Conservation (phyloP, 2,329 filamentous ascomycete species). For the Ceratocystis albifundus region DNA sequence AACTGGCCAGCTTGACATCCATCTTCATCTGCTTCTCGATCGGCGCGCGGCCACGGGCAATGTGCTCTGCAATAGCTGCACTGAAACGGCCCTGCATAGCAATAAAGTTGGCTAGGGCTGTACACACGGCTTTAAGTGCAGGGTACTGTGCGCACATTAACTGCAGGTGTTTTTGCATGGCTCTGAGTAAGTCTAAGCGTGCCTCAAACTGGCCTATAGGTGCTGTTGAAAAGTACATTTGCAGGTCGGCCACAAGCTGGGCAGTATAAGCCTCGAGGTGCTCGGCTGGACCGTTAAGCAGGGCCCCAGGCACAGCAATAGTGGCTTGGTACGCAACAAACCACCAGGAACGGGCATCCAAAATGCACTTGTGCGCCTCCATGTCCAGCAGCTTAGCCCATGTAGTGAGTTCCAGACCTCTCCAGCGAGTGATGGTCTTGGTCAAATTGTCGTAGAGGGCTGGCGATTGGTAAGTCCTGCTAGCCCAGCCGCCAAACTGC, state of each 20-base stretch:
- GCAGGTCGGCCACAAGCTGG: conserved; percentile 62
- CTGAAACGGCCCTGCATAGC: conserved; percentile 63
- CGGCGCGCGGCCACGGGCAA: conserved; percentile 54
- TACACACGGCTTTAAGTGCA: conserved; percentile 45
- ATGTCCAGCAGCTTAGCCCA: conserved; percentile 84
- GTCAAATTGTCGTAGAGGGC: conserved; percentile 67
- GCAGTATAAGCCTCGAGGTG: conserved; percentile 49
- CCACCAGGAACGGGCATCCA: conserved; percentile 84
- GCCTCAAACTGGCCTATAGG: conserved; percentile 69
- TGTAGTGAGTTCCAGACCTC: conserved; percentile 78
- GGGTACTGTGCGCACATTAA: conserved; percentile 47
- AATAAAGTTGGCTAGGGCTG: conserved; percentile 65
- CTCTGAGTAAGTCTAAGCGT: conserved; percentile 58
- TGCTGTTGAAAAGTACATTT: conserved; percentile 66
- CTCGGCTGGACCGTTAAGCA: conserved; percentile 47
- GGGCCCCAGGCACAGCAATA: conserved; percentile 59
- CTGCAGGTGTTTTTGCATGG: conserved; percentile 53
- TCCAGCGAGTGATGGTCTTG: conserved; percentile 72
- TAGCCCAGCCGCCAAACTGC: conserved; percentile 78
- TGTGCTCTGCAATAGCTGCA: conserved; percentile 49
- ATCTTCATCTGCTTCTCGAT: conserved; percentile 92
- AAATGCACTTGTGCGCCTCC: conserved; percentile 62
- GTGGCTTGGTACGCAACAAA: conserved; percentile 90
- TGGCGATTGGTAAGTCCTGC: conserved; percentile 59
- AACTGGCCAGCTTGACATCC: conserved; percentile 83